Percentiles rank a stretch among this genome's conserved stretches.
phyloP scores from a whole-genome alignment of 176 grass and related monocot species.

The Juncus inflexus region DNA sequence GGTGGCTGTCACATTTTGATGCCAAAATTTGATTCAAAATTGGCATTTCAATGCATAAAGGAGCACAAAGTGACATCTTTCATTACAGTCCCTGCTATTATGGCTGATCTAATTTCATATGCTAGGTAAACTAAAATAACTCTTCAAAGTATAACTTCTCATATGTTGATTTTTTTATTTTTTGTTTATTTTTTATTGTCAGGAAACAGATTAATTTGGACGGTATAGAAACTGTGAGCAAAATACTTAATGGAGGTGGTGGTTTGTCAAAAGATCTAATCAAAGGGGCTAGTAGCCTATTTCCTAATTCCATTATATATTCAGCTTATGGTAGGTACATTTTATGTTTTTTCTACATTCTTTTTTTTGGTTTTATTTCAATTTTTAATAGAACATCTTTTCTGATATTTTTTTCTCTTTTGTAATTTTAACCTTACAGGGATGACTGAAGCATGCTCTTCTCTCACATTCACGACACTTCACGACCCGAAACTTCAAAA shows the following conservation, averaged over 20 bases:
- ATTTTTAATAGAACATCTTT: conserved; percentile 9
- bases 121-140: conserved; percentile 29
- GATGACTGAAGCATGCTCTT: conserved; percentile 96
- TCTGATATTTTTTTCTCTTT: not conserved
- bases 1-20: conserved; percentile 65
- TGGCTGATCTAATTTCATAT: conserved; percentile 70
- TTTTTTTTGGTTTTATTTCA: not conserved
- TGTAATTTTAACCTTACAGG: conserved; percentile 33
- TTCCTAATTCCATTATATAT: conserved; percentile 54
- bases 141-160: not conserved
- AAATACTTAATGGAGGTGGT: conserved; percentile 82
- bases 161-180: not conserved
- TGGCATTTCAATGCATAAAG: conserved; percentile 38
- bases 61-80: conserved; percentile 68
- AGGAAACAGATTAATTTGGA: conserved; percentile 39
- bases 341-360: not conserved
- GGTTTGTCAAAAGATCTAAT: conserved; percentile 46
- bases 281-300: conserved; percentile 40
- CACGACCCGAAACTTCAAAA: conserved; percentile 28
- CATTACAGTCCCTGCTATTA: conserved; percentile 80
- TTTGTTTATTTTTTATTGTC: not conserved
- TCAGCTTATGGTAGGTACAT: conserved; percentile 70
- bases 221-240: conserved; percentile 35
- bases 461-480: conserved; percentile 69
- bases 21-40: conserved; percentile 67